Conservation (phyloP, 495 filamentous ascomycete genomes). For the Aspergillus bridgeri region DNA sequence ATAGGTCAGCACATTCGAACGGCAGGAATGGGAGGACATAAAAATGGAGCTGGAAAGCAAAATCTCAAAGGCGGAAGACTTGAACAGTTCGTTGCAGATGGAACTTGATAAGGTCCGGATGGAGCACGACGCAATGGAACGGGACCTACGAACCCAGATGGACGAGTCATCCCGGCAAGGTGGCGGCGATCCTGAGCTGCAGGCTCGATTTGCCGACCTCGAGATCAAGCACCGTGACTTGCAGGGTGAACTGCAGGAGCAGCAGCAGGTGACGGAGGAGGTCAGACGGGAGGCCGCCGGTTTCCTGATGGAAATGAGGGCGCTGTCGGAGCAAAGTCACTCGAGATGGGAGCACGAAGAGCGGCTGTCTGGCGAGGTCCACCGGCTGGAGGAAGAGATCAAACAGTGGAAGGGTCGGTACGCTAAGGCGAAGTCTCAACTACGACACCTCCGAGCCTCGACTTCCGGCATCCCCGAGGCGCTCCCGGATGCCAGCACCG, state of each 20-base stretch:
- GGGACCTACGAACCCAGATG: slow-evolving; percentile 61
- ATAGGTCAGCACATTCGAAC: slow-evolving; percentile 45
- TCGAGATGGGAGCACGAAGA: slow-evolving; percentile 80
- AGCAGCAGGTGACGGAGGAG: slow-evolving; percentile 82
- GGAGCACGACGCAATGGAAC: slow-evolving; percentile 62
- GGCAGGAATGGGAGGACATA: slow-evolving; percentile 69
- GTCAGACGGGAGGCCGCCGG: slow-evolving; percentile 80
- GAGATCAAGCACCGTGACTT: slow-evolving; percentile 70
- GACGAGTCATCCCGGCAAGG: slow-evolving; percentile 45
- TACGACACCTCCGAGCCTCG: slow-evolving; percentile 75
- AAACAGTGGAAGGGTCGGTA: slow-evolving; percentile 88
- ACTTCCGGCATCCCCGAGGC: slow-evolving; percentile 66
- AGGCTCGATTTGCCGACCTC: slow-evolving; percentile 57
- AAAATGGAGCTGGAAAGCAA: slow-evolving; percentile 72
- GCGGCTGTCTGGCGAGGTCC: slow-evolving; percentile 65
- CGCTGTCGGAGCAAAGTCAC: slow-evolving; percentile 72
- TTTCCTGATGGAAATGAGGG: slow-evolving; percentile 86
- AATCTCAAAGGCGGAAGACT: slow-evolving; percentile 69
- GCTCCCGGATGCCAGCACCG: slow-evolving; percentile 58
- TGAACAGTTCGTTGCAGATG: slow-evolving; percentile 70
- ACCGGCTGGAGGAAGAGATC: slow-evolving; percentile 73
- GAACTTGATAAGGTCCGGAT: slow-evolving; percentile 71
- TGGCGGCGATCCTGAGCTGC: slow-evolving; percentile 45
- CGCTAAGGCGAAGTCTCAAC: slow-evolving; percentile 78
- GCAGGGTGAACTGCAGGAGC: slow-evolving; percentile 64